Conservation (phyloP, 768 basidiomycete species). For the Cystobasidium tubakii region DNA sequence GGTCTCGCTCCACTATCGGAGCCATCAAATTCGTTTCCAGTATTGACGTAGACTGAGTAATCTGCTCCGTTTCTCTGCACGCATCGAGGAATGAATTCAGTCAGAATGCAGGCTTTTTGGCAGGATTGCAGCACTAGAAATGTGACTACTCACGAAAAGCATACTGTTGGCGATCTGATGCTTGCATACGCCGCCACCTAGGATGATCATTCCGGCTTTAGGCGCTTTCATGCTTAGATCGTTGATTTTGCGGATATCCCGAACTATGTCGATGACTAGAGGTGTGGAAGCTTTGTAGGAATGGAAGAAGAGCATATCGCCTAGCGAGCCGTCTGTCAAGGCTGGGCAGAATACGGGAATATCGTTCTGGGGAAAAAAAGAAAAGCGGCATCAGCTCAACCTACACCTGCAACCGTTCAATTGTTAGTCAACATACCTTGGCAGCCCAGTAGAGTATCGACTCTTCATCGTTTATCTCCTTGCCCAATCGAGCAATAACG, state of each 20-base stretch:
- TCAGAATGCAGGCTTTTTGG: neutral
- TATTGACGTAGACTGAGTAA: conserved; percentile 95
- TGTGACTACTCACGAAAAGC: conserved; percentile 68
- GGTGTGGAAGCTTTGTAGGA: conserved; percentile 56
- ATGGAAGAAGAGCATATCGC: conserved; percentile 99
- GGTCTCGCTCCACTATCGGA: conserved; percentile 95
- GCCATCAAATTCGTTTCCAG: conserved; percentile 98
- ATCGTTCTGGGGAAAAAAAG: conserved; percentile 63
- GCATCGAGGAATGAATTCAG: too few relatives aligned
- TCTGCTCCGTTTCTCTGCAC: conserved; percentile 94
- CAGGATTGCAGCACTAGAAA: neutral
- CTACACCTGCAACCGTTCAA: conserved; percentile 34
- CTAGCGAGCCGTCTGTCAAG: conserved; percentile 92
- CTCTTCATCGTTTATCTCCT: conserved; percentile 93
- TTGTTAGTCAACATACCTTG: conserved; percentile 61
- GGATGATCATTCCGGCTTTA: conserved; percentile 96
- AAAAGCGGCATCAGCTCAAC: conserved; percentile 40
- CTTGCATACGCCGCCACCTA: conserved; percentile 97
- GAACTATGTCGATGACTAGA: conserved; percentile 83
- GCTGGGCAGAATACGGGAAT: conserved; percentile 99
- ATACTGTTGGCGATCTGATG: conserved; percentile 99
- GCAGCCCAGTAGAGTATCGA: conserved; percentile 99
- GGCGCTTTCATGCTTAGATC: conserved; percentile 77
- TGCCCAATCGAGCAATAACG: conserved; percentile 86
- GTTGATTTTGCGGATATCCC: conserved; percentile 85